A percentile compares a stretch with the other conserved stretches of the same genome.
Evolutionary conservation across 768 basidiomycete species (phyloP).

Genomic region (Chalciporus piperatus): DNA sequence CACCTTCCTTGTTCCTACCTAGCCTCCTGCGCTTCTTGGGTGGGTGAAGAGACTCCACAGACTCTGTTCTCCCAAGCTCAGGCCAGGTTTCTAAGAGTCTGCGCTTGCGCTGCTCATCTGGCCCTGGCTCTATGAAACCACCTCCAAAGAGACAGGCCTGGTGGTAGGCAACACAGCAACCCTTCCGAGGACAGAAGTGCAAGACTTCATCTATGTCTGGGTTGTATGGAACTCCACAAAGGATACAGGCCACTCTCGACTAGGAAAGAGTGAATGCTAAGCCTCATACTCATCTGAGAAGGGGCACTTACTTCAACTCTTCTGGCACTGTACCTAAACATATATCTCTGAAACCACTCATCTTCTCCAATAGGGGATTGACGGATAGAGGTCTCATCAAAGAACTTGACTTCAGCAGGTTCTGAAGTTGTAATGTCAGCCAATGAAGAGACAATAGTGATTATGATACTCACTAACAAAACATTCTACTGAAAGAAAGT

Average conservation of each 20-base stretch:
- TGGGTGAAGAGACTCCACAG: neutral
- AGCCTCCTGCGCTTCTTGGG: constrained; percentile 18
- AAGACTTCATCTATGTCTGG: constrained; percentile 42
- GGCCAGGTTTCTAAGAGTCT: constrained; percentile 40
- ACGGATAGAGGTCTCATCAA: constrained; percentile 38
- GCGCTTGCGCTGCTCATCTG: constrained; percentile 11
- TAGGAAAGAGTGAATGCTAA: constrained; percentile 16
- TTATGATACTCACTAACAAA: constrained; percentile 41
- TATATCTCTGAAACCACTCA: constrained; percentile 49
- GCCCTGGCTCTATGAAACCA: constrained; percentile 21
- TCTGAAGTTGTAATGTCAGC: constrained; percentile 25
- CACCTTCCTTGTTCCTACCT: neutral
- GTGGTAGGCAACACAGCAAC: constrained; percentile 49
- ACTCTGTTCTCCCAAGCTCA: constrained; percentile 22
- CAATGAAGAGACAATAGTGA: neutral
- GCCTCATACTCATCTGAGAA: neutral
- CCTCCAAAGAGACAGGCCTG: constrained; percentile 39
- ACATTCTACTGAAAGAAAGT: constrained; percentile 43
- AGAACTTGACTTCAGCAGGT: constrained; percentile 30
- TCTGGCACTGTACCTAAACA: constrained; percentile 34
- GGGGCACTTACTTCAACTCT: constrained; percentile 35
- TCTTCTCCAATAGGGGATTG: constrained; percentile 39
- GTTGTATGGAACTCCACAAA: constrained; percentile 46
- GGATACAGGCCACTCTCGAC: constrained; percentile 45
- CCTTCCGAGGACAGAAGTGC: constrained; percentile 57